A percentile compares a stretch with the other conserved stretches of the same genome.
These are phyloP conservation scores for Arthrobotrys entomopaga DNA, from an alignment of 2,329 filamentous ascomycete genomes.

Conservation along the genomic window DNA sequence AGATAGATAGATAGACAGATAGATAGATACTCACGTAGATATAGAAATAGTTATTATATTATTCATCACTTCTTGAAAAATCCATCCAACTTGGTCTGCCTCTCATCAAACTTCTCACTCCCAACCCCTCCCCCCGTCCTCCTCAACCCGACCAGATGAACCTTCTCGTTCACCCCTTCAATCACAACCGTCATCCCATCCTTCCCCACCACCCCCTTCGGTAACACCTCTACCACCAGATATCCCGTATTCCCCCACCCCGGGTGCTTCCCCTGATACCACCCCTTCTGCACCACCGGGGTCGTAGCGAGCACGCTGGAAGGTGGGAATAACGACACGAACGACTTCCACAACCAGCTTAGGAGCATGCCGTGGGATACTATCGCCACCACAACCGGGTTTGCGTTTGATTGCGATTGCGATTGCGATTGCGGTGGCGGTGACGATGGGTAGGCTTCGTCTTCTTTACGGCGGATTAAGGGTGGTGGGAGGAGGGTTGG, in stretches of 20 bases:
- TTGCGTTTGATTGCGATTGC: constrained; percentile 56
- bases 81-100: constrained; percentile 77
- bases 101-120: constrained; percentile 77
- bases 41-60: too few species aligned
- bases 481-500: constrained; percentile 13
- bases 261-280: constrained; percentile 49
- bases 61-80: constrained; percentile 73
- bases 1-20: neutral
- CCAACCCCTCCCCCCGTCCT: constrained; percentile 85
- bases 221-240: constrained; percentile 64
- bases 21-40: too few species aligned
- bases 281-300: constrained; percentile 53
- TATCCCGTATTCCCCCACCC: constrained; percentile 75
- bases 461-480: neutral
- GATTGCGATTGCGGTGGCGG: constrained; percentile 59
- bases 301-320: constrained; percentile 57
- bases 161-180: constrained; percentile 73
- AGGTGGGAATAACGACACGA: constrained; percentile 69
- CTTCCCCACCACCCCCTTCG: constrained; percentile 26
- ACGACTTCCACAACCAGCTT: constrained; percentile 72
- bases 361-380: constrained; percentile 88
- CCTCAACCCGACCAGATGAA: constrained; percentile 78
- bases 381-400: constrained; percentile 69
- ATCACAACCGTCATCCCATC: constrained; percentile 64
- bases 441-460: constrained; percentile 60